A percentile compares a stretch with the other conserved stretches of the same genome.
These are phyloP conservation scores for Syzygium aromaticum DNA, from an alignment of 345 rosid genomes.

Conservation along the genomic window DNA sequence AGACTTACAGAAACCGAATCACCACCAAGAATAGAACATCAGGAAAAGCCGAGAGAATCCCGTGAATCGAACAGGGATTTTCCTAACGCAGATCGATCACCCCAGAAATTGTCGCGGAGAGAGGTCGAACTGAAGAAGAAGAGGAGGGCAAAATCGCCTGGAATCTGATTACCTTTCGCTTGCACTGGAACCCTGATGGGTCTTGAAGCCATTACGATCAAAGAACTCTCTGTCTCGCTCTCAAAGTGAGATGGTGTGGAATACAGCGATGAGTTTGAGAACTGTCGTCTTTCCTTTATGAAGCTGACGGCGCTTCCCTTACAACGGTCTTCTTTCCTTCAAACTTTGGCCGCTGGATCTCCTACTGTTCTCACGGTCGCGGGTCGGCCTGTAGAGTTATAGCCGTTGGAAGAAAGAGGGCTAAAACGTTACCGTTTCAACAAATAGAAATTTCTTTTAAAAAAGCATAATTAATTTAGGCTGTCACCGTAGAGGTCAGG, in stretches of 20 bases:
- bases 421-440: background rate
- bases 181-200: background rate
- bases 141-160: background rate
- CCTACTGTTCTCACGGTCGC: background rate
- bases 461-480: background rate
- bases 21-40: background rate
- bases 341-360: background rate
- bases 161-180: background rate
- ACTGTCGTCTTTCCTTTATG: background rate
- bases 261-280: background rate
- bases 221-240: too few species aligned
- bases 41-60: background rate
- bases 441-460: rapidly evolving
- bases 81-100: background rate
- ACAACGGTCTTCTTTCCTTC: background rate
- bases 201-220: too few species aligned
- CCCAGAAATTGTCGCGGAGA: background rate
- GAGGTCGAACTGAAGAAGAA: background rate
- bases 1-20: background rate
- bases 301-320: background rate
- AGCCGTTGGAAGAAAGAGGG: background rate
- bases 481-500: background rate
- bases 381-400: background rate
- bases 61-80: background rate
- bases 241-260: too few species aligned